Evolutionary conservation across 2,329 filamentous ascomycete species (phyloP), one percentile per base, ranked within the genome.

Genomic region (Colletotrichum acutatum): DNA sequence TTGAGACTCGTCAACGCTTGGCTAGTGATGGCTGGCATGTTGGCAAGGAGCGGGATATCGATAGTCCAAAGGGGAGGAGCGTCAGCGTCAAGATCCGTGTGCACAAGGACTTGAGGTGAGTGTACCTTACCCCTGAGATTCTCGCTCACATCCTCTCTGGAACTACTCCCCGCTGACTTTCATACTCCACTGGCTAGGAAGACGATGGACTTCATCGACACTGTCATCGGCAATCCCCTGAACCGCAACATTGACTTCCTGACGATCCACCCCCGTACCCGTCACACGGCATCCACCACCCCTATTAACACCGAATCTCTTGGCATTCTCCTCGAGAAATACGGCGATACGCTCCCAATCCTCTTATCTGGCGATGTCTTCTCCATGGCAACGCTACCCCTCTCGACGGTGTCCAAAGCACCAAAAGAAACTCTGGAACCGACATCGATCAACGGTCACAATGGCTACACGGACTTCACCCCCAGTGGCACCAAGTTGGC

Each of bases 1-100:
- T 86, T 32, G 87, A 88, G 71, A 90, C 90, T 22, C 88, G 91
- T 69, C 76, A 79, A 46, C 81, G 85, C 16, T 83, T 93, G 5
- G 80, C 81, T 0, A 75, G 77, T 1, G 88, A 90, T 37, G 90
- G 90, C 1, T 91, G 88, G 86, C 84, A 79, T 14, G 86, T 90
- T 3, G 83, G 82, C 1, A 78, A 80, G 74, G 81, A 86, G 73
- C 77, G 80, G 76, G 82, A 89, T 74, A 75, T 82, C n/a, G 80
- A 84, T 16, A 85, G 79, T 59, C 80, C 82, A 11, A 82, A 80
- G 66, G 88, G 88, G 0, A 80, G 89, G 71, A 91, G 89, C 76
- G 88, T 94, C 14, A 93, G 91, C 78, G 90, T 93, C 75, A 94
- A 94, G 83, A 93, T 94, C 54, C 84, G 92, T 3, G 87, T 94